Evolutionary conservation across 805 yeast genomes (phyloP).

Genomic region (Ogataea ganodermae): DNA sequence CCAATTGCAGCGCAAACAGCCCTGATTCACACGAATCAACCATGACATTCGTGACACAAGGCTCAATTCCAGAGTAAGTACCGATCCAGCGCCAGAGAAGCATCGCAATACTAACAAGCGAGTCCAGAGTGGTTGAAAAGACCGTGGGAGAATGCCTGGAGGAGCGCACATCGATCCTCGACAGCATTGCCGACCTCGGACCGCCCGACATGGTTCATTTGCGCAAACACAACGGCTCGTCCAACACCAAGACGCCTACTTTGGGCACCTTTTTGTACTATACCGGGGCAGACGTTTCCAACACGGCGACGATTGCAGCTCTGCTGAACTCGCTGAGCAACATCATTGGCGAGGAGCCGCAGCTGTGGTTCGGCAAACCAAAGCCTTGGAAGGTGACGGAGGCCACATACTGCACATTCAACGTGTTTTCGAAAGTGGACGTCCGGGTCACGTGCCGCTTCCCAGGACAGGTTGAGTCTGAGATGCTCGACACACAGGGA

Average conservation of each 20-base stretch:
- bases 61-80: constrained; percentile 64
- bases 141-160: constrained; percentile 53
- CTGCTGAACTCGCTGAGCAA: constrained; percentile 68
- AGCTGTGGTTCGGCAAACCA: constrained; percentile 78
- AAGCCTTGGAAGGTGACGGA: constrained; percentile 71
- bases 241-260: constrained; percentile 42
- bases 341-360: constrained; percentile 60
- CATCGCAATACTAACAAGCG: neutral
- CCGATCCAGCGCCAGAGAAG: neutral
- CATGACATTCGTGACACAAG: constrained; percentile 50
- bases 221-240: constrained; percentile 38
- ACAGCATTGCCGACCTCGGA: constrained; percentile 65
- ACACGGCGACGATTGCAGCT: constrained; percentile 77
- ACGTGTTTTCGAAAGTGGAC: constrained; percentile 62
- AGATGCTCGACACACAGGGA: constrained; percentile 52
- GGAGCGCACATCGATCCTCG: constrained; percentile 63
- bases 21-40: neutral
- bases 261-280: constrained; percentile 74
- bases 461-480: constrained; percentile 71
- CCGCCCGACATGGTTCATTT: constrained; percentile 66
- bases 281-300: constrained; percentile 75
- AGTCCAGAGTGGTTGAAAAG: constrained; percentile 50
- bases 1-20: neutral
- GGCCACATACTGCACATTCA: constrained; percentile 67
- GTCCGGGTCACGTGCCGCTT: constrained; percentile 71